phyloP scores from a whole-genome alignment of 1,284 basidiomycete genomes.

The Sporisorium iseilematis-ciliati region DNA sequence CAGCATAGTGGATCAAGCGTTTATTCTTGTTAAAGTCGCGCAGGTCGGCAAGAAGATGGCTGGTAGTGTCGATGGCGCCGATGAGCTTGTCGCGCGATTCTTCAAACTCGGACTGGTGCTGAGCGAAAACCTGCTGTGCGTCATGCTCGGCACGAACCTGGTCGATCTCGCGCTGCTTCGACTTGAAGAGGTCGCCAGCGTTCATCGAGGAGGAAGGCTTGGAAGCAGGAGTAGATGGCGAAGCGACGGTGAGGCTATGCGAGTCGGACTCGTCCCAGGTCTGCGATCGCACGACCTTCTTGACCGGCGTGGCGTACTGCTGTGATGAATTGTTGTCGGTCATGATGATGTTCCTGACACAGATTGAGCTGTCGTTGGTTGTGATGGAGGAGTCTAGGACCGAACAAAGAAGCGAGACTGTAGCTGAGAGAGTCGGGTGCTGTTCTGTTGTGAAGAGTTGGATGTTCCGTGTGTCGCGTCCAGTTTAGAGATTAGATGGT shows the following conservation, averaged over 20 bases:
- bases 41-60: conserved; percentile 79
- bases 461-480: not conserved
- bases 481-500: conserved; percentile 15
- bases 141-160: conserved; percentile 25
- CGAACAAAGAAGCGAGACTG: not conserved
- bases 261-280: conserved; percentile 37
- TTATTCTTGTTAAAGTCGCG: conserved; percentile 84
- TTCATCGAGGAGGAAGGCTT: conserved; percentile 16
- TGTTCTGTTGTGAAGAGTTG: not conserved
- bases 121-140: conserved; percentile 38
- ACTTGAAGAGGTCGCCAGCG: conserved; percentile 30
- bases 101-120: conserved; percentile 52
- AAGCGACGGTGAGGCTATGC: conserved; percentile 27
- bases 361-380: not conserved
- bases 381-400: not conserved
- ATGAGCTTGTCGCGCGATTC: conserved; percentile 46
- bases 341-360: conserved; percentile 11
- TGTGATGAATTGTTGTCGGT: conserved; percentile 25
- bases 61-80: conserved; percentile 79
- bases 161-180: conserved; percentile 36
- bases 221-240: conserved; percentile 33
- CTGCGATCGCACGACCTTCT: conserved; percentile 30
- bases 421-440: not conserved
- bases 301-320: conserved; percentile 39
- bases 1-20: conserved; percentile 88